These are phyloP conservation scores for Phialophora verrucosa DNA, from an alignment of 2,329 filamentous ascomycete genomes.

Conservation along the genomic window DNA sequence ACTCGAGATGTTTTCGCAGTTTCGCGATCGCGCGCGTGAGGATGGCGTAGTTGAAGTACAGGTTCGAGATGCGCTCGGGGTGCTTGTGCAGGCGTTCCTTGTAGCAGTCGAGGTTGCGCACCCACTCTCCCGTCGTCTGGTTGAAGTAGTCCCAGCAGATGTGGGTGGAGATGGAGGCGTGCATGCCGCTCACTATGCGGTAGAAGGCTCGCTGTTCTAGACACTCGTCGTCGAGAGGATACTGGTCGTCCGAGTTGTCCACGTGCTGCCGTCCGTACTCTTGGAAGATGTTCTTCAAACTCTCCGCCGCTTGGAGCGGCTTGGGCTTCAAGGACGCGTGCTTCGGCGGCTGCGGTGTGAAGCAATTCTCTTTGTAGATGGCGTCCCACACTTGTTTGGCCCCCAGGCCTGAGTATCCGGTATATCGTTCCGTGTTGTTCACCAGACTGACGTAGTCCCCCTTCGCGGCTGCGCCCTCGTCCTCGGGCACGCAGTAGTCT, in stretches of 20 bases:
- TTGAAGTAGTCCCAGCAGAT: slow-evolving; percentile 96
- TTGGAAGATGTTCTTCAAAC: slow-evolving; percentile 65
- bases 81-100: slow-evolving; percentile 79
- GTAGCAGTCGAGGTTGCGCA: slow-evolving; percentile 89
- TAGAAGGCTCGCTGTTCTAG: slow-evolving; percentile 99
- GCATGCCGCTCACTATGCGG: slow-evolving; percentile 93
- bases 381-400: slow-evolving; percentile 93
- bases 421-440: slow-evolving; percentile 94
- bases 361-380: slow-evolving; percentile 97
- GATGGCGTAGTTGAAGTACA: slow-evolving; percentile 99
- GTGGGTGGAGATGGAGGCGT: slow-evolving; percentile 95
- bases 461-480: slow-evolving; percentile 82
- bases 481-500: slow-evolving; percentile 95
- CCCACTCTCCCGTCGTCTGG: slow-evolving; percentile 91
- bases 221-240: slow-evolving; percentile 88
- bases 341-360: slow-evolving; percentile 59
- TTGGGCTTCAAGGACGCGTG: slow-evolving; percentile 37
- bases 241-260: slow-evolving; percentile 53
- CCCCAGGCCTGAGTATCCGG: slow-evolving; percentile 85
- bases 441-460: slow-evolving; percentile 96
- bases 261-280: slow-evolving; percentile 60
- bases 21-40: slow-evolving; percentile 90
- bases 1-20: slow-evolving; percentile 77
- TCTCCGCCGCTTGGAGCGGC: slow-evolving; percentile 59
- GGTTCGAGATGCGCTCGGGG: slow-evolving; percentile 91